These are phyloP conservation scores for Clavispora asparagi DNA, from an alignment of 805 yeast species.

Conservation along the genomic window DNA sequence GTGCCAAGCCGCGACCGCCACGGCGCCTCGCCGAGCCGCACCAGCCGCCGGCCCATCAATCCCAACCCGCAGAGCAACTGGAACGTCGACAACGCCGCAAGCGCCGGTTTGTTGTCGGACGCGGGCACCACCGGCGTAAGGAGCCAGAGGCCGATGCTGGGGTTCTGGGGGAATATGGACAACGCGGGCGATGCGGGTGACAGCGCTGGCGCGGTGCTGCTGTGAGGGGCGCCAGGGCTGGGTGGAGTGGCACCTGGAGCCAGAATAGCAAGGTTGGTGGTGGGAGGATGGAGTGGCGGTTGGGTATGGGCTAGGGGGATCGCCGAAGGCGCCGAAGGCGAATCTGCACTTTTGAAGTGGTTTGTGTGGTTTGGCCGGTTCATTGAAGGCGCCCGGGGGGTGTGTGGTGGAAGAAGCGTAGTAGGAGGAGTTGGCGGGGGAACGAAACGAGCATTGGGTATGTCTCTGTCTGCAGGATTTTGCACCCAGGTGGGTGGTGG, in stretches of 20 bases:
- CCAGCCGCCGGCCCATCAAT: conserved; percentile 9
- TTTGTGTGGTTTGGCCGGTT: not conserved
- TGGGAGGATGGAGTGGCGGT: not conserved
- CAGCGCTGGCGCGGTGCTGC: not conserved
- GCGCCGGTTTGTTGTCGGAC: conserved; percentile 53
- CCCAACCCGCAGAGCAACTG: conserved; percentile 49
- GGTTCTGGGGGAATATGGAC: conserved; percentile 24
- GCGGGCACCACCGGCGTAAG: conserved; percentile 78
- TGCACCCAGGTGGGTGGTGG: conserved; percentile 2
- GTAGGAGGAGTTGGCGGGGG: not conserved
- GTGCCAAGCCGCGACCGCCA: conserved; percentile 5
- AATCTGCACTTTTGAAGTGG: not conserved
- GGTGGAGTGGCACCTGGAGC: not conserved
- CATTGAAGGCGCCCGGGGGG: not conserved
- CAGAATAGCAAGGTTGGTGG: not conserved
- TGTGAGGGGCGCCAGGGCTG: not conserved
- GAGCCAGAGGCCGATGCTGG: conserved; percentile 53
- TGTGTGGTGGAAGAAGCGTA: not conserved
- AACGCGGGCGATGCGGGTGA: not conserved
- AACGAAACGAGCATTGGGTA: not conserved
- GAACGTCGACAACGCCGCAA: conserved; percentile 46
- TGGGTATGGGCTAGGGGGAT: not conserved
- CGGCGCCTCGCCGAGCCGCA: conserved; percentile 9
- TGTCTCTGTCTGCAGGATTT: conserved; percentile 4
- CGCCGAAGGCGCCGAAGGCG: not conserved